Base-by-base conservation (phyloP, 192 early-diverging fungal genomes). In the Irineochytrium annulatum region DNA sequence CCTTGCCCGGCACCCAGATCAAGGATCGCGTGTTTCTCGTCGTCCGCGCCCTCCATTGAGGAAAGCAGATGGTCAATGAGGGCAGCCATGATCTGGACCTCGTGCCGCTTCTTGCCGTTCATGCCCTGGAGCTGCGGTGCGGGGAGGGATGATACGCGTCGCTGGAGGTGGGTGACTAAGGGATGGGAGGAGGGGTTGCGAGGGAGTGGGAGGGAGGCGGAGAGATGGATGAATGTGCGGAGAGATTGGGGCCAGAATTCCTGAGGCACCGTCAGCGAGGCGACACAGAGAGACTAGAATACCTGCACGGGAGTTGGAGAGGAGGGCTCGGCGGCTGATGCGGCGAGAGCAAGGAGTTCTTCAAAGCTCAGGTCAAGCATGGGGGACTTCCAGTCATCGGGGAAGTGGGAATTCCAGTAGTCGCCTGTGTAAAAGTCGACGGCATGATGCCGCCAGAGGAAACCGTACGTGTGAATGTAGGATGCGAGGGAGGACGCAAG, bases 1-100 rank as follows among this genome's bases (percentile, higher is more conserved):
- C 88, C 89, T 58, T 91, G 89, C 1, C 89, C 89, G 34, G 87
- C 87, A 17, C 89, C 89, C 11, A 91, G 58, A 65, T 91, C 88
- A 32, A 91, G 68, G 3, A 89, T 75, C 2, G 69, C 60, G 4
- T 63, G 41, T 29, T 37, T 54, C 19, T n/a, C n/a, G n/a, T n/a
- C n/a, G n/a, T n/a, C n/a, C 22, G 11, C 8, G 5, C 5, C 5
- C 22, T 49, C 46, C 14, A 49, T 6, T 6, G 46, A 6, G 5
- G 14, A 49, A 22, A 24, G 5, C 13, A 8, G 45, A 17, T 73
- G 62, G 19, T 77, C 62, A 52, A 89, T 88, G 19, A 89, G 44
- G 2, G 72, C 55, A 6, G 81, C 77, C 56, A 89, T 63, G 19
- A 72, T 64, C 53, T 78, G 80, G 19, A 87, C 86, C 62, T 91